Evolutionary conservation across 2,329 filamentous ascomycete genomes (phyloP).

Genomic region (Aspergillus pseudotamarii): DNA sequence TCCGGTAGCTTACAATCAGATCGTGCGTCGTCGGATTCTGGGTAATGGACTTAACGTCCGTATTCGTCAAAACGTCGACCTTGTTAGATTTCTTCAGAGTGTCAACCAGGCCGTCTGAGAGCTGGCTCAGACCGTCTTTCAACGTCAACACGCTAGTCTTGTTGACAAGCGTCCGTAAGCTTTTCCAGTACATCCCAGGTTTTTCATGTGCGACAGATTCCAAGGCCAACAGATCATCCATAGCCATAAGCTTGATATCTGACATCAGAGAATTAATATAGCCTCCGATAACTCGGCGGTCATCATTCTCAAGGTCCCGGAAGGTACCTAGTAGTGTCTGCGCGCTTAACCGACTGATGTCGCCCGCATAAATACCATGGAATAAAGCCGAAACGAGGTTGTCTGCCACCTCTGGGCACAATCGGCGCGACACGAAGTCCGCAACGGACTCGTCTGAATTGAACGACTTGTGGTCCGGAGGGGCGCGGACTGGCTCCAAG

Average conservation of each 20-base stretch:
- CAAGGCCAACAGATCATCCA: constrained; percentile 35
- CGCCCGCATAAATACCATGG: constrained; percentile 92
- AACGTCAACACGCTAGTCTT: constrained; percentile 46
- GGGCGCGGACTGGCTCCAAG: constrained; percentile 33
- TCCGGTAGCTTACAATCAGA: constrained; percentile 26
- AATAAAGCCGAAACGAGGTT: constrained; percentile 74
- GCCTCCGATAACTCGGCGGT: constrained; percentile 22
- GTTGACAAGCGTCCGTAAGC: constrained; percentile 20
- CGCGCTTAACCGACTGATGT: constrained; percentile 78
- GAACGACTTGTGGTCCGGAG: constrained; percentile 36
- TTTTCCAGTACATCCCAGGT: constrained; percentile 17
- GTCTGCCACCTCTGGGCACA: constrained; percentile 62
- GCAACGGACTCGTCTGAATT: constrained; percentile 70
- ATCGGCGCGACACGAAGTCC: constrained; percentile 61
- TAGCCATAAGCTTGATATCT: constrained; percentile 15
- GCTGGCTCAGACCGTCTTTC: constrained; percentile 62
- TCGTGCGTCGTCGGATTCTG: constrained; percentile 25
- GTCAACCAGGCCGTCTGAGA: constrained; percentile 58
- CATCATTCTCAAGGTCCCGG: constrained; percentile 51
- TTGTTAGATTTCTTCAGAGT: constrained; percentile 58
- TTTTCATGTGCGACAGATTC: constrained; percentile 18
- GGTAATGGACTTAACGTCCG: constrained; percentile 53
- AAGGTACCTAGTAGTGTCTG: constrained; percentile 61
- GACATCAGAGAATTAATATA: constrained; percentile 16
- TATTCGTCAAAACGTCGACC: constrained; percentile 59